phyloP scores from a whole-genome alignment of 306 rosid species.

The Malus sylvestris region DNA sequence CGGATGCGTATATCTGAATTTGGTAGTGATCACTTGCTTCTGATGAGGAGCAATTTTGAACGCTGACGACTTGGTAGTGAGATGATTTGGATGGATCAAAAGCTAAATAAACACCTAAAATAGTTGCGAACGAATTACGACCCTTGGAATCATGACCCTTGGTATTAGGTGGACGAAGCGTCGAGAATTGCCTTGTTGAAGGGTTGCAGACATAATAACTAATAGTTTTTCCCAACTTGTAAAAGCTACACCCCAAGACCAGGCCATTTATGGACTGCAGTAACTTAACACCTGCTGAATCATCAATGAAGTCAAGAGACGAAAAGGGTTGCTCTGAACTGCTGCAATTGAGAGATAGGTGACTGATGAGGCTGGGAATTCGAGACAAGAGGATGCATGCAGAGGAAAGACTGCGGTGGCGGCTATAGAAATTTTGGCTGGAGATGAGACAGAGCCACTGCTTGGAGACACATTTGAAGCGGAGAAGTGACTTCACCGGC shows the following conservation, averaged over 20 bases:
- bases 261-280: slow-evolving; percentile 19
- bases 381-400: slow-evolving; percentile 1
- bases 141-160: not conserved
- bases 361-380: not conserved
- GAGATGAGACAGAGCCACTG: slow-evolving; percentile 11
- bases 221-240: not conserved
- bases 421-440: not conserved
- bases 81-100: slow-evolving; percentile 20
- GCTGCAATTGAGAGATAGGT: not conserved
- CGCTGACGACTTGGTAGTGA: slow-evolving; percentile 18
- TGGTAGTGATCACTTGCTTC: not conserved
- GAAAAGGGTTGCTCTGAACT: not conserved
- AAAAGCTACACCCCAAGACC: slow-evolving; percentile 3
- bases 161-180: not conserved
- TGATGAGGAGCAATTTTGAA: not conserved
- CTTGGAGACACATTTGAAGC: slow-evolving; percentile 16
- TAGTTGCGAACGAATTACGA: not conserved
- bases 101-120: slow-evolving; percentile 3
- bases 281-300: slow-evolving; percentile 3
- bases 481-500: slow-evolving; percentile 11
- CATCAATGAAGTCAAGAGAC: slow-evolving; percentile 1
- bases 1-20: slow-evolving; percentile 17
- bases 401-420: not conserved
- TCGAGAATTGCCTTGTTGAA: slow-evolving; percentile 6
- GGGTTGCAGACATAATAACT: slow-evolving; percentile 19